Evolutionary conservation across 2,329 filamentous ascomycete genomes (phyloP).

Genomic region (Lecanoromycetidae sp.): DNA sequence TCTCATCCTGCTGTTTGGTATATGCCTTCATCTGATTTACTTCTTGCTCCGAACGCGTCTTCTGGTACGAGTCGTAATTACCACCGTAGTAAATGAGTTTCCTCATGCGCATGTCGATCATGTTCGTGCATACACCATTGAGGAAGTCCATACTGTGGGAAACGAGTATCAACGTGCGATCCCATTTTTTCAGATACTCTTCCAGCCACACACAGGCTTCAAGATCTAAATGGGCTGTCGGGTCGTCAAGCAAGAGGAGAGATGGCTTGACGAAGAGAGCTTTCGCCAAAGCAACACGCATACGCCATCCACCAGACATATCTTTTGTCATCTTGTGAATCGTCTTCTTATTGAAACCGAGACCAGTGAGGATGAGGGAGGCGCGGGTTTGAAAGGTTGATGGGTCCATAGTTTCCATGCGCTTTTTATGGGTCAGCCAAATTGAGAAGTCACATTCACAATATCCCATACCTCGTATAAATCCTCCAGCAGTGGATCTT

Average conservation of each 20-base stretch:
- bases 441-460: no score
- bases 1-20: slow-evolving; percentile 97
- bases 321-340: slow-evolving; percentile 99
- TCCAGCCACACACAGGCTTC: slow-evolving; percentile 99
- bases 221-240: slow-evolving; percentile 96
- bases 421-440: no score
- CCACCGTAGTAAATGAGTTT: slow-evolving; percentile 94
- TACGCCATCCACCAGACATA: slow-evolving; percentile 99
- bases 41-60: slow-evolving; percentile 89
- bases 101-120: slow-evolving; percentile 94
- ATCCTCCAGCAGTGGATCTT: slow-evolving; percentile 80
- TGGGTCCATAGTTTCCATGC: slow-evolving; percentile 97
- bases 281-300: slow-evolving; percentile 96
- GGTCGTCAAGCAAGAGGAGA: slow-evolving; percentile 89
- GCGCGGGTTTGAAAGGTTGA: slow-evolving; percentile 93
- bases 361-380: slow-evolving; percentile 92
- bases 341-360: slow-evolving; percentile 96
- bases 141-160: slow-evolving; percentile 98
- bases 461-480: slow-evolving; percentile 68
- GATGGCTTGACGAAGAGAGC: slow-evolving; percentile 97
- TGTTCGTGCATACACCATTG: slow-evolving; percentile 95
- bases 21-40: slow-evolving; percentile 99
- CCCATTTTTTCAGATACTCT: slow-evolving; percentile 99
- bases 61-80: slow-evolving; percentile 97
- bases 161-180: slow-evolving; percentile 87